Evolutionary conservation across 2,329 filamentous ascomycete genomes (phyloP).

Genomic region (Cladosporium sp.): DNA sequence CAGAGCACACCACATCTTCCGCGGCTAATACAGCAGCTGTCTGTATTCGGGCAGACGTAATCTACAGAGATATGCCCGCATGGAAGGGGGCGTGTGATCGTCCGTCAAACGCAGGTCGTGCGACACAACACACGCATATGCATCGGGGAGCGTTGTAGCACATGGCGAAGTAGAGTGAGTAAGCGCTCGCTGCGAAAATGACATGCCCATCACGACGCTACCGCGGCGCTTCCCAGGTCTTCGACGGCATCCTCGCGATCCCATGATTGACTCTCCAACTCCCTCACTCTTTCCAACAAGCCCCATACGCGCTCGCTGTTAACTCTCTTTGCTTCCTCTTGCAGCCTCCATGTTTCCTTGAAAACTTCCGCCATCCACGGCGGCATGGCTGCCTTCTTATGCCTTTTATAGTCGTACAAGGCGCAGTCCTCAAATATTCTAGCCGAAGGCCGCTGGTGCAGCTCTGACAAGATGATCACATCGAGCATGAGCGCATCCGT

Average conservation of each 20-base stretch:
- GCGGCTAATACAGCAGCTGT: background rate
- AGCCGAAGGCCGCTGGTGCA: constrained; percentile 65
- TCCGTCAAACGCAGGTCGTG: background rate
- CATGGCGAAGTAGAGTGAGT: too few species aligned
- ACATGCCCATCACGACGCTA: background rate
- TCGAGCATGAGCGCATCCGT: constrained; percentile 54
- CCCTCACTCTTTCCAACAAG: constrained; percentile 53
- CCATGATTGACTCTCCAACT: constrained; percentile 69
- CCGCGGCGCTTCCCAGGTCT: constrained; percentile 16
- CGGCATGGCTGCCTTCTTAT: constrained; percentile 51
- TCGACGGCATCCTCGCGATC: constrained; percentile 65
- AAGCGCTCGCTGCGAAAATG: background rate
- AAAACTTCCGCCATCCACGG: constrained; percentile 59
- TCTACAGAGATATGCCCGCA: constrained; percentile 1
- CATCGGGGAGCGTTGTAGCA: too few species aligned
- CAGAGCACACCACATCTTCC: too few species aligned
- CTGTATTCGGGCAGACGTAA: background rate
- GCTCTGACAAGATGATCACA: constrained; percentile 66
- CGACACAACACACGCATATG: background rate
- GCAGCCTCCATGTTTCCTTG: constrained; percentile 51
- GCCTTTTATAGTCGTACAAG: constrained; percentile 64
- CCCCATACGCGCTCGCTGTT: constrained; percentile 50
- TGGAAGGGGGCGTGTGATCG: background rate
- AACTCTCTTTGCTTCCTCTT: constrained; percentile 52
- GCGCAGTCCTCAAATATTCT: constrained; percentile 71